These are phyloP conservation scores for Flaveria trinervia DNA, from an alignment of 129 eudicot genomes.

Conservation along the genomic window DNA sequence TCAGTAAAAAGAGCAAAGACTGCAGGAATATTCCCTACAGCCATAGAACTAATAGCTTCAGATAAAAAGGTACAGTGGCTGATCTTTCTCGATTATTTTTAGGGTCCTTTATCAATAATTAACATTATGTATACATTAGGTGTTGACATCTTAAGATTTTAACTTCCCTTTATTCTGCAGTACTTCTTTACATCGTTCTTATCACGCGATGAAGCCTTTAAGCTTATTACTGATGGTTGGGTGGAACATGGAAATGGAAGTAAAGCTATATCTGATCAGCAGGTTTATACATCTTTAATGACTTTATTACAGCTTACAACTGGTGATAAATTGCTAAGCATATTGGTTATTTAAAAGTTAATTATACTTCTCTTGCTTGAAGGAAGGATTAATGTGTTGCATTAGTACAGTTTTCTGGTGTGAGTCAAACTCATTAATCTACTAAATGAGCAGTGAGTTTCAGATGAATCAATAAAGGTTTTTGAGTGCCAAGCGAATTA, in stretches of 20 bases:
- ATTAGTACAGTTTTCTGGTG: neutral
- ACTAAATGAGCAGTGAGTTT: neutral
- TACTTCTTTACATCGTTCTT: slow-evolving; percentile 86
- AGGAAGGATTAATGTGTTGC: neutral
- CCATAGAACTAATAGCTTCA: slow-evolving; percentile 77
- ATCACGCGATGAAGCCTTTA: slow-evolving; percentile 97
- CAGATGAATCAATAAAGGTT: neutral
- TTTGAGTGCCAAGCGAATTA: neutral
- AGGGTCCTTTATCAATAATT: neutral
- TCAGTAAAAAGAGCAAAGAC: slow-evolving; percentile 85
- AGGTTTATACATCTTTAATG: slow-evolving; percentile 47
- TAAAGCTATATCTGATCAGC: slow-evolving; percentile 55
- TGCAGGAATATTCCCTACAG: slow-evolving; percentile 94
- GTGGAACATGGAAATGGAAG: slow-evolving; percentile 58
- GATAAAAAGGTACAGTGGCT: slow-evolving; percentile 66
- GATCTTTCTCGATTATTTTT: neutral
- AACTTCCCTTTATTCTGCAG: slow-evolving; percentile 48
- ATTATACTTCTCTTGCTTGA: neutral
- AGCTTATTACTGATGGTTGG: slow-evolving; percentile 89
- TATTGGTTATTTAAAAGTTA: neutral
- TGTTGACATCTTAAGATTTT: slow-evolving; percentile 21
- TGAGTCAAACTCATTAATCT: neutral
- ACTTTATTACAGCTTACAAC: neutral
- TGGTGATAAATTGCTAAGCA: neutral
- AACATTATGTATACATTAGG: neutral